Evolutionary conservation across 2,329 filamentous ascomycete species (phyloP), one percentile per base, ranked within the genome.

Genomic region (Plenodomus lindquistii): DNA sequence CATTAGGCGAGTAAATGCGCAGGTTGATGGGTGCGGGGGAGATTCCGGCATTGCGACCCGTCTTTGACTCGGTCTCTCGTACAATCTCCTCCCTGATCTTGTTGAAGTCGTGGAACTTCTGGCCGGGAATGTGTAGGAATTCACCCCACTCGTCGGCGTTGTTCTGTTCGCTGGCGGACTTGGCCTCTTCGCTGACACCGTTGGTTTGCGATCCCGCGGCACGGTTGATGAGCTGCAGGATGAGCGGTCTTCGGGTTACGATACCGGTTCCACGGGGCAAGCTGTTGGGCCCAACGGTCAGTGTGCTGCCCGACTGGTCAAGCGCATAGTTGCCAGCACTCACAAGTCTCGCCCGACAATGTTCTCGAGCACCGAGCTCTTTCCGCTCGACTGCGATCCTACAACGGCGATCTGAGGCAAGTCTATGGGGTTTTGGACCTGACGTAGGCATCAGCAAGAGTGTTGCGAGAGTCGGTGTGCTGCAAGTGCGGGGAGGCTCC

Each of bases 271-370:
- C 94, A 85, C 94, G 91, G 65, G 94, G 94, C 69, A 99, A 81
- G 78, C 93, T 97, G 69, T 54, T 52, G 27, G 45, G 41, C 46
- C 39, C 18, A 22, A 39, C 38, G 43, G 59, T 69, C 44, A 72
- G 63, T 66, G 54, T 58, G 57, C 48, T 42, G 31, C 50, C 50
- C 46, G 37, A 45, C 46, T 39, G 37, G 44, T 21, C n/a, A 38
- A 29, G 38, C 39, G 16, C 20, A 36, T n/a, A 34, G 20, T 34
- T 29, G 36, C 17, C 29, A 35, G 38, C 49, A 81, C 90, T 79
- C 82, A 97, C 93, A 99, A 99, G 78, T 99, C 94, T 80, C 94
- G 85, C 50, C 94, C 94, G 48, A 99, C 94, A 69, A 99, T 99
- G 71, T 99, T 99, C 77, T 99, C 94, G 68, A 99, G 78, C 63